Evolutionary conservation across 192 early-diverging fungal genomes (phyloP), one percentile per base, ranked within the genome.

Genomic region (Coemansia furcata): DNA sequence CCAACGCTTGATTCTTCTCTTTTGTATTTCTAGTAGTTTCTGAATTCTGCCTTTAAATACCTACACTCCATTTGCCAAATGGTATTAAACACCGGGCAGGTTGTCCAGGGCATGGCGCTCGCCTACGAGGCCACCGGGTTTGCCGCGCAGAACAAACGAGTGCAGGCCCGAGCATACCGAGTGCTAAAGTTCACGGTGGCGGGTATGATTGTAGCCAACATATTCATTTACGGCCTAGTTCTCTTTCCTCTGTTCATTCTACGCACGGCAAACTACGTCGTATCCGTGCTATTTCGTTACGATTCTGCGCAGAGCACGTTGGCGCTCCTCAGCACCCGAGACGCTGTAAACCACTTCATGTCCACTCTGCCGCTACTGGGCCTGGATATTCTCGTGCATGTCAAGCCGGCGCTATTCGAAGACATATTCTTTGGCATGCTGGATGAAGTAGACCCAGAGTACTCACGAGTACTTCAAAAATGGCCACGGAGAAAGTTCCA

Each of bases 381-480:
- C 3, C 63, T 82, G 19, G 79, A 82, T 43, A 54, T 82, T 33
- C 57, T 82, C n/a, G 55, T 66, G 3, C 79, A 73, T 39, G 68
- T 58, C 26, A 62, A 57, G 33, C 74, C 79, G 11, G 50, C 35
- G 6, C 52, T 73, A 58, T 77, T 82, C 37, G 68, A 57, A 1
- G 65, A 63, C n/a, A 71, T 77, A 12, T 82, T 82, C 38, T 82
- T 77, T 50, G 50, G 62, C n/a, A 71, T 71, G 71, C 66, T 82
- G 33, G 72, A 67, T 5, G 75, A 77, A 60, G 44, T 74, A 26
- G 74, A 77, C 35, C 74, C 79, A 0, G 69, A 77, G 60, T 82
- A 82, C 33, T 67, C 74, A 17, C 35, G 35, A 4, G 74, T 63
- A 10, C 62, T 82, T 12, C 35, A 52, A 50, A 62, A 74, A 21